A percentile compares a stretch with the other conserved stretches of the same genome.
phyloP scores from a whole-genome alignment of 805 yeast genomes.

The Lipomyces oligophaga region DNA sequence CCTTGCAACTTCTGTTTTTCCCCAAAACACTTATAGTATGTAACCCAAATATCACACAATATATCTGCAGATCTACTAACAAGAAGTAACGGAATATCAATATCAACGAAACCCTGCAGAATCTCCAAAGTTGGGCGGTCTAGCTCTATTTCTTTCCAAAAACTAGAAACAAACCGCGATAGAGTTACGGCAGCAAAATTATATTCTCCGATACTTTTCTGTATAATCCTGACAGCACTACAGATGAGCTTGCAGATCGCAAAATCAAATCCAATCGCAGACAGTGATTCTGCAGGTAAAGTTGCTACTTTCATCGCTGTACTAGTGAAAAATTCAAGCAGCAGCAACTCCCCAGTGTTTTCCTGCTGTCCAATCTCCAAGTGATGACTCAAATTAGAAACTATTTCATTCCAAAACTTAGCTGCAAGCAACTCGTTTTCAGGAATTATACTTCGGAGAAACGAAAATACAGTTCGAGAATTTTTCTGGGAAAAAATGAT shows the following conservation, averaged over 20 bases:
- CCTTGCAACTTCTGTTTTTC: neutral
- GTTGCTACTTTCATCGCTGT: conserved; percentile 6
- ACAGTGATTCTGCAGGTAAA: conserved; percentile 9
- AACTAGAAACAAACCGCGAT: conserved; percentile 6
- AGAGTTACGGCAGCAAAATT: conserved; percentile 4
- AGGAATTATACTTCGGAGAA: conserved; percentile 8
- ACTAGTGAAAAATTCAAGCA: conserved; percentile 6
- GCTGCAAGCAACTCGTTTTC: conserved; percentile 14
- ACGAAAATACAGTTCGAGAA: conserved; percentile 9
- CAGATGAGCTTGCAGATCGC: conserved; percentile 4
- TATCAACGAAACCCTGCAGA: conserved; percentile 11
- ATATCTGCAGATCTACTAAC: conserved; percentile 6
- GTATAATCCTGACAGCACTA: neutral
- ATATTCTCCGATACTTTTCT: neutral
- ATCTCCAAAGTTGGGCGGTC: neutral
- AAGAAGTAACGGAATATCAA: conserved; percentile 8
- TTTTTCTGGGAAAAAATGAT: conserved; percentile 12
- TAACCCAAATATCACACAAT: conserved; percentile 16
- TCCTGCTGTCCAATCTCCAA: too few relatives aligned
- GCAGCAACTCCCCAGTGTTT: neutral
- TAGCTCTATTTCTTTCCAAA: neutral
- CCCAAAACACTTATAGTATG: neutral
- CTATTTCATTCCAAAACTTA: conserved; percentile 7
- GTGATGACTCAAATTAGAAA: neutral
- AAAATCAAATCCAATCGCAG: conserved; percentile 1